These are phyloP conservation scores for Chrysoporthe deuterocubensis DNA, from an alignment of 2,329 filamentous ascomycete genomes.

Conservation along the genomic window DNA sequence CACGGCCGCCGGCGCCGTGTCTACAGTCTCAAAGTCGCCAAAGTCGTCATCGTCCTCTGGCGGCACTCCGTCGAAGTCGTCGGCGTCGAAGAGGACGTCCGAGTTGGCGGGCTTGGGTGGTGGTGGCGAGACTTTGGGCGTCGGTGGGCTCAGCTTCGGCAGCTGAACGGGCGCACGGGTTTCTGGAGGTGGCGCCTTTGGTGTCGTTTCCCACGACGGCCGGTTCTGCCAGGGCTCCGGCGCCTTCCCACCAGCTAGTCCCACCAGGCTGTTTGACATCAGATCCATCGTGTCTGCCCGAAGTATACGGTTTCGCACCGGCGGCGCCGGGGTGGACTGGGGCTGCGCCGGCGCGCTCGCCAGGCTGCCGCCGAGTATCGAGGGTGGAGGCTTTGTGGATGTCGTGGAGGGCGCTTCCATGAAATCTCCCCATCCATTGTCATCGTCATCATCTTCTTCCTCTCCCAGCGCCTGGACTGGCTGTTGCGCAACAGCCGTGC, in stretches of 20 bases:
- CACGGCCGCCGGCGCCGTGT: constrained; percentile 29
- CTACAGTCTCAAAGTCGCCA: constrained; percentile 62
- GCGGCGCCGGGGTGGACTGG: constrained; percentile 15
- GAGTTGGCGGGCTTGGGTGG: constrained; percentile 43
- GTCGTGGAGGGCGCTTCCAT: constrained; percentile 54
- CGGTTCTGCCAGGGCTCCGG: constrained; percentile 31
- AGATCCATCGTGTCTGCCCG: constrained; percentile 59
- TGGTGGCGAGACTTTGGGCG: background rate
- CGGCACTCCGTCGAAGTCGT: constrained; percentile 49
- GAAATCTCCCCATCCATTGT: constrained; percentile 72
- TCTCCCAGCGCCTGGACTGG: background rate
- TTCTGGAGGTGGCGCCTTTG: constrained; percentile 12
- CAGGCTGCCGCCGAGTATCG: constrained; percentile 7
- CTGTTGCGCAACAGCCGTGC: constrained; percentile 14
- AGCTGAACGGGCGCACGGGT: constrained; percentile 9
- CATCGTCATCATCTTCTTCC: constrained; percentile 60
- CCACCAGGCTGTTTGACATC: constrained; percentile 56
- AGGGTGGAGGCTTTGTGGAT: constrained; percentile 26
- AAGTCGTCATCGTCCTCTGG: constrained; percentile 55
- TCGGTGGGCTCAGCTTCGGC: background rate
- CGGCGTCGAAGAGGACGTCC: constrained; percentile 70
- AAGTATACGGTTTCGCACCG: constrained; percentile 37
- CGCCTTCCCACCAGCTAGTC: constrained; percentile 35
- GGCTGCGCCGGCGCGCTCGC: constrained; percentile 17
- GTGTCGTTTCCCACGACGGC: constrained; percentile 30